Evolutionary conservation across 768 basidiomycete genomes (phyloP).

Genomic region (Inosperma sp.): DNA sequence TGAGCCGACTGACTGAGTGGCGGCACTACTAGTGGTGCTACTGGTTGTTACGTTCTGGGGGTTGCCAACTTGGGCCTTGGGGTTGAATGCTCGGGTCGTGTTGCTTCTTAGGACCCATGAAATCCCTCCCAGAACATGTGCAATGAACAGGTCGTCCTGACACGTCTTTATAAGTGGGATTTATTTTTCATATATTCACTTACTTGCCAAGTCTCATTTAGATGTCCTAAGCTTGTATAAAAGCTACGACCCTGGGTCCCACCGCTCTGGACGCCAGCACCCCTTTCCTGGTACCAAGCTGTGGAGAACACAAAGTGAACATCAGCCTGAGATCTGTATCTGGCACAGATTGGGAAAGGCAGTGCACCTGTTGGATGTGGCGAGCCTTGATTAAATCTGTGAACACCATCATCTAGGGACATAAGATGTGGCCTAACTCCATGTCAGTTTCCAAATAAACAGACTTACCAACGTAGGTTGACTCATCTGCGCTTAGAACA

Average conservation of each 20-base stretch:
- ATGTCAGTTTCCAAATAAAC: background rate
- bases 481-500: constrained; percentile 61
- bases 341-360: no score
- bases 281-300: constrained; percentile 85
- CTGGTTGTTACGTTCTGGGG: background rate
- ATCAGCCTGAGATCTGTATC: no score
- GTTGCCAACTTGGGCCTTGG: constrained; percentile 44
- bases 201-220: constrained; percentile 74
- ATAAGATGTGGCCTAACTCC: background rate
- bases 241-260: constrained; percentile 67
- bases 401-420: constrained; percentile 39
- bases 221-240: constrained; percentile 79
- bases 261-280: constrained; percentile 54
- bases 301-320: constrained; percentile 3
- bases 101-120: constrained; percentile 67
- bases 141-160: constrained; percentile 63
- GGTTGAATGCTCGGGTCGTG: constrained; percentile 65
- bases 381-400: constrained; percentile 58
- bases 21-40: background rate
- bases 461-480: constrained; percentile 52
- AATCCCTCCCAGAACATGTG: constrained; percentile 72
- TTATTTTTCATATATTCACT: background rate
- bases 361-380: constrained; percentile 85
- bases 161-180: constrained; percentile 7
- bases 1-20: background rate